Conservation (phyloP, 805 yeast genomes). For the Lachancea kluyveri region DNA sequence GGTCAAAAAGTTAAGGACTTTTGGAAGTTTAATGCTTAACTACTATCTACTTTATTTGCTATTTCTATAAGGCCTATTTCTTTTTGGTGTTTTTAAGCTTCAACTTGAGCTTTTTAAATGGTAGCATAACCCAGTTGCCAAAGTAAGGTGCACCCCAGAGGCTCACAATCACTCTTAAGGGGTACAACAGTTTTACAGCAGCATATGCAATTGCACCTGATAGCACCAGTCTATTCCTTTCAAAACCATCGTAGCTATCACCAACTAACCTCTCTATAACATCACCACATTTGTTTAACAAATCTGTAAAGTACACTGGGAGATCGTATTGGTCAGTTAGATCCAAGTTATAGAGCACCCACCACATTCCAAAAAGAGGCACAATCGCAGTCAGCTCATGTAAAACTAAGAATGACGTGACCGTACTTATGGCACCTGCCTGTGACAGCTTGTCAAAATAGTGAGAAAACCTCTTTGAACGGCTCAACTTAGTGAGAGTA, state of each 20-base stretch:
- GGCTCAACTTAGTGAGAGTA: slow-evolving; percentile 20
- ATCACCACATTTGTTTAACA: slow-evolving; percentile 52
- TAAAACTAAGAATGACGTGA: slow-evolving; percentile 57
- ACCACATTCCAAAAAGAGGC: slow-evolving; percentile 68
- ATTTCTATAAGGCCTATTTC: neutral
- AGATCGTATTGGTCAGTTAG: slow-evolving; percentile 23
- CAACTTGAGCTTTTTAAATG: slow-evolving; percentile 13
- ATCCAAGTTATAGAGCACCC: slow-evolving; percentile 49
- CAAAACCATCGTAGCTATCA: slow-evolving; percentile 28
- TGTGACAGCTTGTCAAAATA: slow-evolving; percentile 25
- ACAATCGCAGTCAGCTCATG: slow-evolving; percentile 73
- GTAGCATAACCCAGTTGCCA: slow-evolving; percentile 19
- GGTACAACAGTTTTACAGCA: slow-evolving; percentile 48
- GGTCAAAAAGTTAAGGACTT: too few relatives aligned
- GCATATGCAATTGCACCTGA: slow-evolving; percentile 77
- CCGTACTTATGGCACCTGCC: slow-evolving; percentile 28
- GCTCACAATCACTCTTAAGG: slow-evolving; percentile 26
- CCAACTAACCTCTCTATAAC: slow-evolving; percentile 50
- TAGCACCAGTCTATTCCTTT: slow-evolving; percentile 48
- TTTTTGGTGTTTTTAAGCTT: slow-evolving; percentile 1
- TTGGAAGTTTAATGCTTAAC: neutral
- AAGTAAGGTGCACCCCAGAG: slow-evolving; percentile 32
- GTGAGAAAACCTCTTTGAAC: slow-evolving; percentile 20
- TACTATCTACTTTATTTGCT: too few relatives aligned
- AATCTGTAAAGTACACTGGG: slow-evolving; percentile 23